Evolutionary conservation across 352 stramenopile genomes (phyloP).

Genomic region (Pythium folliculosum): DNA sequence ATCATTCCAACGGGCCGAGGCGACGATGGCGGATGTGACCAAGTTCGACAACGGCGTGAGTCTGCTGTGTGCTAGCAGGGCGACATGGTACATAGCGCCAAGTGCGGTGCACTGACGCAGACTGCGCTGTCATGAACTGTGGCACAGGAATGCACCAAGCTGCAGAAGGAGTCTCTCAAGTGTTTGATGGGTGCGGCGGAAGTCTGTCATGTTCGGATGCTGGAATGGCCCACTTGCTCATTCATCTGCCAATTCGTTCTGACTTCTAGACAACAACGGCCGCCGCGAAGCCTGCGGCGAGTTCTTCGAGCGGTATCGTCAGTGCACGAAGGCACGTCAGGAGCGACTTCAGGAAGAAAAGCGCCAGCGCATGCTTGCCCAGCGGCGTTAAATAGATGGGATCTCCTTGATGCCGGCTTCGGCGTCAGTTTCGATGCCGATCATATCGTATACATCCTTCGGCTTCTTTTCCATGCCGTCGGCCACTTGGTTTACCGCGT

Average conservation of each 20-base stretch:
- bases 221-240: not conserved
- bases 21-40: conserved; percentile 14
- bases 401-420: conserved; percentile 70
- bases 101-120: not conserved
- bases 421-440: conserved; percentile 69
- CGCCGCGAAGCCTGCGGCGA: conserved; percentile 44
- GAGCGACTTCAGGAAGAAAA: conserved; percentile 27
- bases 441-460: conserved; percentile 59
- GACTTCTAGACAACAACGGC: conserved; percentile 46
- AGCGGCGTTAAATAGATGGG: conserved; percentile 55
- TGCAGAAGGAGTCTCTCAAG: conserved; percentile 72
- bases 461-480: conserved; percentile 86
- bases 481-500: conserved; percentile 75
- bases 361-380: conserved; percentile 6
- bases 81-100: not conserved
- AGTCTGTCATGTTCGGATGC: conserved; percentile 2
- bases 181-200: conserved; percentile 52
- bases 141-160: conserved; percentile 59
- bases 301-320: conserved; percentile 73
- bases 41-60: conserved; percentile 31
- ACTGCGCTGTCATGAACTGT: not conserved
- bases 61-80: not conserved
- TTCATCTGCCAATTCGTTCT: not conserved
- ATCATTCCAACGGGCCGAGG: not conserved
- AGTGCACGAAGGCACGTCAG: conserved; percentile 55